These are phyloP conservation scores for Cystobasidium ongulense DNA, from an alignment of 768 basidiomycete species.

Conservation along the genomic window DNA sequence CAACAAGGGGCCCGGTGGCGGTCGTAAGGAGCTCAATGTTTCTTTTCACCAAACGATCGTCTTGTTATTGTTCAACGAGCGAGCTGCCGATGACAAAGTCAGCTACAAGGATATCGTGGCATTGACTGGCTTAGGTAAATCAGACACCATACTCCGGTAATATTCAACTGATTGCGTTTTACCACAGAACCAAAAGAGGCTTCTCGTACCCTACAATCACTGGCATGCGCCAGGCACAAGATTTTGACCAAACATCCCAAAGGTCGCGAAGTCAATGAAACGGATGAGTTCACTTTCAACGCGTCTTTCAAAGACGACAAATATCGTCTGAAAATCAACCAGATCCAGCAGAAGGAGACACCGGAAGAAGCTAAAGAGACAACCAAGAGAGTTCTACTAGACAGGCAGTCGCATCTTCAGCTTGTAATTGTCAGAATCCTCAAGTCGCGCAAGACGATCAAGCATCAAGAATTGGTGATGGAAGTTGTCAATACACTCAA, in stretches of 20 bases:
- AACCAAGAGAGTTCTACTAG: slow-evolving; percentile 72
- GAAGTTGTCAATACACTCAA: slow-evolving; percentile 80
- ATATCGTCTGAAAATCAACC: slow-evolving; percentile 80
- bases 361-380: slow-evolving; percentile 83
- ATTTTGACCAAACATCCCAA: slow-evolving; percentile 71
- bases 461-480: slow-evolving; percentile 67
- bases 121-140: slow-evolving; percentile 64
- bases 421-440: slow-evolving; percentile 94
- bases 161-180: neutral
- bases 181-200: slow-evolving; percentile 61
- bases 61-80: slow-evolving; percentile 73
- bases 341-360: slow-evolving; percentile 87
- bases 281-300: slow-evolving; percentile 75
- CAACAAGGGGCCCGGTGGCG: slow-evolving; percentile 48
- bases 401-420: slow-evolving; percentile 75
- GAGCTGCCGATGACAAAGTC: slow-evolving; percentile 49
- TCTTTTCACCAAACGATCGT: slow-evolving; percentile 85
- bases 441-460: slow-evolving; percentile 82
- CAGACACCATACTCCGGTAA: neutral
- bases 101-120: slow-evolving; percentile 61
- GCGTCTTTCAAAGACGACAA: slow-evolving; percentile 68
- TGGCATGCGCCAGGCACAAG: slow-evolving; percentile 82
- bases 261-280: slow-evolving; percentile 66
- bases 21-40: slow-evolving; percentile 74
- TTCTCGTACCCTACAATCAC: slow-evolving; percentile 75